These are phyloP conservation scores for Cicer pinnatifidum DNA, from an alignment of 306 rosid genomes.

Conservation along the genomic window DNA sequence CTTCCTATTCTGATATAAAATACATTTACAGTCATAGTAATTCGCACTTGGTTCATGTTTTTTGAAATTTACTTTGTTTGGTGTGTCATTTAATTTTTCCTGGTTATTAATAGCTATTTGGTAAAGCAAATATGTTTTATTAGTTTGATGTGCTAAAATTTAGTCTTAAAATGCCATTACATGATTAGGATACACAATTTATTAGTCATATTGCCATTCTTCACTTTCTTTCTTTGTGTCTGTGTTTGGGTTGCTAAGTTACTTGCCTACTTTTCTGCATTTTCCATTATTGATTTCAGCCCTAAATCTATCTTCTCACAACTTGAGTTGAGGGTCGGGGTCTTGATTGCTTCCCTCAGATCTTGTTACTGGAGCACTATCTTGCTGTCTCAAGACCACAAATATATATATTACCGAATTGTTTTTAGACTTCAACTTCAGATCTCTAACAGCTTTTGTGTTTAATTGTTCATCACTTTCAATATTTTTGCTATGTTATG, in stretches of 20 bases:
- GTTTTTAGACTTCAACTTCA: conserved; percentile 25
- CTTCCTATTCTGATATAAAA: conserved; percentile 33
- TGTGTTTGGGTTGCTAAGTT: conserved; percentile 11
- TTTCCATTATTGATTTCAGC: conserved; percentile 39
- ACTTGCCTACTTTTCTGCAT: conserved; percentile 36
- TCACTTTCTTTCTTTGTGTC: conserved; percentile 13
- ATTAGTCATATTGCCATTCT: conserved; percentile 5
- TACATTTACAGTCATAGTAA: background rate
- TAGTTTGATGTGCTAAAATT: conserved; percentile 31
- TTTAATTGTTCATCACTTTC: conserved; percentile 29
- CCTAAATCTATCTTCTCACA: conserved; percentile 14
- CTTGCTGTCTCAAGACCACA: conserved; percentile 34
- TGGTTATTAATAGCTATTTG: conserved; percentile 1
- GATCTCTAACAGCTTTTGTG: background rate
- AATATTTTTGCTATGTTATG: conserved; percentile 23
- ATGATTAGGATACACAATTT: conserved; percentile 29
- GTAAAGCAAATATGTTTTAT: conserved; percentile 28
- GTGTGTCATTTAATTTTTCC: background rate
- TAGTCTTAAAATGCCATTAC: conserved; percentile 15
- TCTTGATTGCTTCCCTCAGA: conserved; percentile 11
- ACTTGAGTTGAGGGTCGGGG: conserved; percentile 18
- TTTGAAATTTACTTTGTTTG: background rate
- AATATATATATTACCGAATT: conserved; percentile 28
- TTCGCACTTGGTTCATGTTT: conserved; percentile 14
- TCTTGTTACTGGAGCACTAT: conserved; percentile 35